Base-by-base conservation (phyloP, 73 alveolate species). In the Paramecium tetraurelia region DNA sequence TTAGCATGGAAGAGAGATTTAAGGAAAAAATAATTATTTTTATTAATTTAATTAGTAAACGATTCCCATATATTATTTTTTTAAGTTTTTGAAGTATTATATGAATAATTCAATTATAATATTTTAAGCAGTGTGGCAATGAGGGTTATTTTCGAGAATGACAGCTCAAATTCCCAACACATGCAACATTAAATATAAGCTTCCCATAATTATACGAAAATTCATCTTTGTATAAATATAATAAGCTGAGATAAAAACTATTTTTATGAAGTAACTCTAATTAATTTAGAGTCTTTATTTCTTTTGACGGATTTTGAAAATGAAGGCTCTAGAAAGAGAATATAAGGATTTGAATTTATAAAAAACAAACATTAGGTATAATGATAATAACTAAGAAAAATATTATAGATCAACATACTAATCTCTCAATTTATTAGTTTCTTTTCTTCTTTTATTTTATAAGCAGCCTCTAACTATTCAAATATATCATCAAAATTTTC, bases 101-200 rank as follows among this genome's bases (percentile, higher is more conserved):
- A 53, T 53, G 69, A 53, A 53, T n/a, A 16, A 53, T 53, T 18
- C 3, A 53, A 53, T 16, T 53, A 53, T 18, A 18, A 53, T 18
- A 18, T 53, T 4, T 53, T 53, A 53, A 63, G 84, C 84, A 63
- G 84, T 63, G 84, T 63, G 84, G 84, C 84, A 63, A 63, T 63
- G 84, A 63, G 84, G 41, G 84, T 20, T 27, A 31, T 63, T 63
- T 31, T 63, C 84, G 84, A 63, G 50, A 63, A 63, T 63, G 20
- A 20, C 84, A 63, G 16, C 41, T 63, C 84, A 63, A 63, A 63
- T 63, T 63, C 84, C 84, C 84, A 63, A 63, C 84, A 63, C 84
- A 31, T 31, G 84, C 84, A 63, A 63, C 9, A 63, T 63, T 27
- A 48, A 63, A 63, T 31, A 27, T 31, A 3, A 33, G 50, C 46